Base-by-base conservation (phyloP, 2,329 filamentous ascomycete species). In the Aspergillus chevalieri region DNA sequence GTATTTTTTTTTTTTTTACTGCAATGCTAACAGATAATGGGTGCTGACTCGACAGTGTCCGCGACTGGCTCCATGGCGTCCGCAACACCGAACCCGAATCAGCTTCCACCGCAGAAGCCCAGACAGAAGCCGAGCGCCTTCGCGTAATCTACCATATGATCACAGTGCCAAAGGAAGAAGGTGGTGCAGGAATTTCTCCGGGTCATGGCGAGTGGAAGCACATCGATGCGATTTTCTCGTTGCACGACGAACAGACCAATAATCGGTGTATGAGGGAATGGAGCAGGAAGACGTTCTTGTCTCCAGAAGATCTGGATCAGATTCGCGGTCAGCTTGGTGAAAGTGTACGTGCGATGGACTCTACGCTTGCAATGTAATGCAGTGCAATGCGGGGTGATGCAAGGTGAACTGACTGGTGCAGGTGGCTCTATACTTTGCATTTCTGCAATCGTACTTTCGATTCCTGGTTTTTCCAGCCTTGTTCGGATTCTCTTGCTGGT, bases 391-490 rank as follows among this genome's bases (percentile, higher is more conserved):
- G 26, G 26, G 26, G 8, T 28, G 26, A 30, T 30, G 26, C 26
- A 30, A 30, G 26, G 26, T 30, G 4, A 30, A 30, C 19, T 28
- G 19, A 22, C 21, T 24, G 30, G 3, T 12, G 15, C 55, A 83
- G 78, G 87, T 97, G 50, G 92, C 88, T 41, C 95, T 95, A 69
- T 97, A 97, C 74, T 97, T 97, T 67, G 88, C 91, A 26, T 97
- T 97, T 65, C 77, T 95, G 42, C 89, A 95, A 67, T 86, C 87
- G n/a, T 97, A 97, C 71, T 95, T 95, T 68, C 78, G 82, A 53
- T 95, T 95, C 65, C 76, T 96, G 43, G 71, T 89, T 15, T 86
- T 93, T 55, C 91, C 91, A 0, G 88, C 91, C 2, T 82, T 79
- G 3, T 86, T 94, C 59, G 92, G 93, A 1, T 79, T 89, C 47